Base-by-base conservation (phyloP, 2,329 filamentous ascomycete species). In the Fusarium nematophilum region DNA sequence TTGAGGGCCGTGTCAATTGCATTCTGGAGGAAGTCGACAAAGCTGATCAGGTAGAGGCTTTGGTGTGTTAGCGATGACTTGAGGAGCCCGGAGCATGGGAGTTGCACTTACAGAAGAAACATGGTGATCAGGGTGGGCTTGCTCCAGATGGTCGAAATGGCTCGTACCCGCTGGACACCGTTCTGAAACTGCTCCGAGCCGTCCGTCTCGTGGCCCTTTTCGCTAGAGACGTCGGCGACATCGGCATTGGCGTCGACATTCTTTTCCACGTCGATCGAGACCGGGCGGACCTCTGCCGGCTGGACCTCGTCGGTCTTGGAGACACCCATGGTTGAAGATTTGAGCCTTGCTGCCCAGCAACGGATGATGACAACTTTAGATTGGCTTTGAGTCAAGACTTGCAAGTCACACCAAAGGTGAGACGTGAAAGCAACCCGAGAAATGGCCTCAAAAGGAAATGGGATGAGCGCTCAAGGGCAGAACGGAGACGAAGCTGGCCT, bases 1-100 rank as follows among this genome's bases (percentile, higher is more conserved):
- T 83, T 81, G 40, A 90, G 76, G 27, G 84, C 82, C 44, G 78
- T 65, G 42, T 78, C 72, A 49, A 79, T 70, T 26, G 71, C 70
- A 10, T 70, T 62, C 13, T 78, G 62, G 26, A 79, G 67, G 17
- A 67, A 66, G 51, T 77, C 75, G 53, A 75, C 68, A 49, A 79
- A 78, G 26, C 68, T 67, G 42, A 78, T 73, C 21, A 79, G 65
- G 62, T 74, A 79, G 21, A 79, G 69, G 17, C 77, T 79, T 7
- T 9, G n/a, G 3, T 9, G 17, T 23, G 9, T 29, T 9, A 17
- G 33, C 26, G 30, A 27, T 13, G 9, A 21, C 7, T 9, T n/a
- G n/a, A n/a, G n/a, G n/a, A n/a, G n/a, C n/a, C n/a, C n/a, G n/a
- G n/a, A n/a, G n/a, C n/a, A n/a, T n/a, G n/a, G n/a, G n/a, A n/a